Evolutionary conservation across 1,284 basidiomycete species (phyloP).

Genomic region (Ceratobasidium theobromae): DNA sequence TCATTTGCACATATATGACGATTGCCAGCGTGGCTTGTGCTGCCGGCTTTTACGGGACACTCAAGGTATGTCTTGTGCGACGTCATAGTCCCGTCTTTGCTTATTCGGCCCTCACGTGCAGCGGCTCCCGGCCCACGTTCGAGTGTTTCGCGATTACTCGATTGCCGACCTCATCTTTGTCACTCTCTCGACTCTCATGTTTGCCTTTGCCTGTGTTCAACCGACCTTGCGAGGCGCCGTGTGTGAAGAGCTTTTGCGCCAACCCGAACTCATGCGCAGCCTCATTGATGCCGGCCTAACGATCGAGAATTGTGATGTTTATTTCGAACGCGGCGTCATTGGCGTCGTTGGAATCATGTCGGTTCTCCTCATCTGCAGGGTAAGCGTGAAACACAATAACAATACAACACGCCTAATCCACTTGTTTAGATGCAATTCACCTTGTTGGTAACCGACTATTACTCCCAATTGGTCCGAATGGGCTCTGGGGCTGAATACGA

Average conservation of each 20-base stretch:
- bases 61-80: constrained; percentile 51
- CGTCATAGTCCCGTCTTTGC: neutral
- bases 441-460: constrained; percentile 64
- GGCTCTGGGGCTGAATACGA: constrained; percentile 15
- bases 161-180: constrained; percentile 71
- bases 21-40: constrained; percentile 60
- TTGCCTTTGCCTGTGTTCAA: constrained; percentile 61
- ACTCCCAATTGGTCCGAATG: constrained; percentile 50
- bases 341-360: constrained; percentile 59
- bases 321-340: constrained; percentile 66
- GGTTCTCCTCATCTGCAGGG: constrained; percentile 63
- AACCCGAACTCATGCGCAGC: constrained; percentile 70
- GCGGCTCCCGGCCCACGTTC: constrained; percentile 57
- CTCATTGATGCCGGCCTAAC: constrained; percentile 68
- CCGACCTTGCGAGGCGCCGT: constrained; percentile 54
- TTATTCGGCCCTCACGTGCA: constrained; percentile 39
- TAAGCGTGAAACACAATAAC: constrained; percentile 44
- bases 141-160: constrained; percentile 69
- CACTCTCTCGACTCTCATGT: constrained; percentile 55
- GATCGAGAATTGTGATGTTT: constrained; percentile 73
- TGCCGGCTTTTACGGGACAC: constrained; percentile 65
- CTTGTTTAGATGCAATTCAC: constrained; percentile 64
- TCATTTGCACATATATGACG: constrained; percentile 65
- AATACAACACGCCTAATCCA: neutral
- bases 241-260: constrained; percentile 70